Conservation (phyloP, 192 early-diverging fungal species). For the Spizellomyces sp. region DNA sequence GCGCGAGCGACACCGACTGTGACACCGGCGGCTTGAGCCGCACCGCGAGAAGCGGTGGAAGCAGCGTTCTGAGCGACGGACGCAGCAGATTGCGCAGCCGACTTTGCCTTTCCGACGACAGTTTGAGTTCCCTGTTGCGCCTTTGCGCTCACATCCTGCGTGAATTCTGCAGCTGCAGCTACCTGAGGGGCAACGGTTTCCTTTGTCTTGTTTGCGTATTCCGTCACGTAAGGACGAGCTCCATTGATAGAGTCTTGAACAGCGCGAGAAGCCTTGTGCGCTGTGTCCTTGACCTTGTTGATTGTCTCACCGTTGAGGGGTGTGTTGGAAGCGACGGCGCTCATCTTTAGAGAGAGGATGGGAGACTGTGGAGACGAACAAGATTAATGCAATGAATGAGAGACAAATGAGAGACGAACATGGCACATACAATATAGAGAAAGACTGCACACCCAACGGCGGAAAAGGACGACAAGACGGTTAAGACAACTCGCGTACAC, state of each 20-base stretch:
- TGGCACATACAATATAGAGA: no score
- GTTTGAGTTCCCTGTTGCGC: slow-evolving; percentile 4
- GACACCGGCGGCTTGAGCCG: slow-evolving; percentile 13
- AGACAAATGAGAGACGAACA: no score
- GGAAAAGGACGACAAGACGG: no score
- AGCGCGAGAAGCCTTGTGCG: slow-evolving; percentile 9
- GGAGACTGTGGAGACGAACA: no score
- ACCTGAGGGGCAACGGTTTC: slow-evolving; percentile 9
- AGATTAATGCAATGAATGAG: no score
- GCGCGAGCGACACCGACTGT: slow-evolving; percentile 13
- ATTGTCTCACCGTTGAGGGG: slow-evolving; percentile 12
- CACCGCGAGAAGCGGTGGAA: background rate
- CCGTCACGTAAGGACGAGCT: slow-evolving; percentile 1
- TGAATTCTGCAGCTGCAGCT: slow-evolving; percentile 18
- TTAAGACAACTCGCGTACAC: no score
- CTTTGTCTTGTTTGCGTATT: slow-evolving; percentile 13
- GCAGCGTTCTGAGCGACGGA: background rate
- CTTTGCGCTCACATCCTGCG: background rate
- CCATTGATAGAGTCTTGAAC: slow-evolving; percentile 11
- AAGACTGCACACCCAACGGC: no score
- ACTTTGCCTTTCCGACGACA: slow-evolving; percentile 11
- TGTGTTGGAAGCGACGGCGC: no score
- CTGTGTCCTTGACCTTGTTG: slow-evolving; percentile 12
- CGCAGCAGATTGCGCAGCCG: slow-evolving; percentile 5
- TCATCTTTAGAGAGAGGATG: no score